These are phyloP conservation scores for Neurospora pannonica DNA, from an alignment of 495 filamentous ascomycete genomes.

Conservation along the genomic window DNA sequence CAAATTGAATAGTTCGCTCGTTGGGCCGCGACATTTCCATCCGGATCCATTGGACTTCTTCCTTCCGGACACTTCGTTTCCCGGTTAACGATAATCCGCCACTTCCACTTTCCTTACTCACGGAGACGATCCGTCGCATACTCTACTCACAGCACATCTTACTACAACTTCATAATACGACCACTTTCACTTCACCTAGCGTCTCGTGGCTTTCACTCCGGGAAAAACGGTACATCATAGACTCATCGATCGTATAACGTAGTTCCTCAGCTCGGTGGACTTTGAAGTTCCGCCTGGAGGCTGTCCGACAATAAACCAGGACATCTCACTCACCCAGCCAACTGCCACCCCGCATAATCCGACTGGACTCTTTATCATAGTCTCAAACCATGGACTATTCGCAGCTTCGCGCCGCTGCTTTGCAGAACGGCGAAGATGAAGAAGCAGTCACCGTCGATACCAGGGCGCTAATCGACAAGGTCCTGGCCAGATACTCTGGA, in stretches of 20 bases:
- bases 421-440: constrained; percentile 78
- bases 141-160: not conserved
- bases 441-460: constrained; percentile 99
- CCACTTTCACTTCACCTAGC: not conserved
- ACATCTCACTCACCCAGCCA: not conserved
- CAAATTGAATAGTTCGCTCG: not conserved
- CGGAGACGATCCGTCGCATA: not conserved
- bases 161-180: not conserved
- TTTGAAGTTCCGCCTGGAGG: not conserved
- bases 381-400: constrained; percentile 57
- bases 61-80: not conserved
- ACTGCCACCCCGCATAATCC: not conserved
- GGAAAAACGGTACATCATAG: not conserved
- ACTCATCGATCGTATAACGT: not conserved
- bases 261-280: not conserved
- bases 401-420: constrained; percentile 72
- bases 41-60: not conserved
- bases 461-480: constrained; percentile 92
- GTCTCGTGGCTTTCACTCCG: not conserved
- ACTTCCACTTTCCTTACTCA: not conserved
- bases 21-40: not conserved
- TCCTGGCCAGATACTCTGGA: constrained; percentile 87
- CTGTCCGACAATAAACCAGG: not conserved
- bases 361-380: not conserved
- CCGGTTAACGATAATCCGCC: not conserved